A percentile compares a stretch with the other conserved stretches of the same genome.
These are phyloP conservation scores for Calonectria ilicicola DNA, from an alignment of 2,329 filamentous ascomycete genomes.

Conservation along the genomic window DNA sequence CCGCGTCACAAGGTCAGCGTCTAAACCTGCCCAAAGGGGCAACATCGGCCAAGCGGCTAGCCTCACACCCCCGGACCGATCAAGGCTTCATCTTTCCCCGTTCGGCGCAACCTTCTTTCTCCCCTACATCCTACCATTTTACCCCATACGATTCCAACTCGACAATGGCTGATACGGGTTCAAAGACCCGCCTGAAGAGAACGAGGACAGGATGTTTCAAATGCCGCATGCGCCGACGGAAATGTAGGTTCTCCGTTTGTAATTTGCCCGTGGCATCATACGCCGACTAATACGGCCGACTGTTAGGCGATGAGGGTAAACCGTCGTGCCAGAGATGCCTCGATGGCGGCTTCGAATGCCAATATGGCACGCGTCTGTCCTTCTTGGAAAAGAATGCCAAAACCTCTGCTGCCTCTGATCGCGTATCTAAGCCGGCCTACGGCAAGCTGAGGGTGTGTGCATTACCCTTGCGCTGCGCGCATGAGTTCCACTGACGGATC, in stretches of 20 bases:
- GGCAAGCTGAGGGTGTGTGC: conserved; percentile 36
- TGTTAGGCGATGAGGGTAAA: conserved; percentile 62
- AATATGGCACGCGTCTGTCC: conserved; percentile 59
- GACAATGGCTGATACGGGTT: conserved; percentile 30
- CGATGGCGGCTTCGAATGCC: conserved; percentile 59
- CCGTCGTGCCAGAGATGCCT: conserved; percentile 62
- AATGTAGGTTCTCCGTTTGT: conserved; percentile 51
- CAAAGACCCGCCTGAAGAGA: conserved; percentile 44
- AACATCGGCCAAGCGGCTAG: conserved; percentile 13
- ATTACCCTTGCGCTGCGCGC: conserved; percentile 4
- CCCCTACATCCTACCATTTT: conserved; percentile 20
- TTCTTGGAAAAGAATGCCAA: conserved; percentile 63
- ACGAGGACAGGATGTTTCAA: conserved; percentile 60
- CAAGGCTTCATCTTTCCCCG: conserved; percentile 39
- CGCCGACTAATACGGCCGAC: conserved; percentile 13
- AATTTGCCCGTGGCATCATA: neutral
- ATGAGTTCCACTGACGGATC: conserved; percentile 1
- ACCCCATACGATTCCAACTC: conserved; percentile 12
- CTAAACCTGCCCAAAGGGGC: conserved; percentile 30
- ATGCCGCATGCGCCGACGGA: conserved; percentile 60
- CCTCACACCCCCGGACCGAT: conserved; percentile 8
- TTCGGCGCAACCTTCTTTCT: conserved; percentile 25
- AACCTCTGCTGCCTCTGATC: conserved; percentile 45
- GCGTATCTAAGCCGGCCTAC: conserved; percentile 33
- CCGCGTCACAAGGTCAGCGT: conserved; percentile 14